These are phyloP conservation scores for Lathyrus oleraceus DNA, from an alignment of 306 rosid genomes.

Conservation along the genomic window DNA sequence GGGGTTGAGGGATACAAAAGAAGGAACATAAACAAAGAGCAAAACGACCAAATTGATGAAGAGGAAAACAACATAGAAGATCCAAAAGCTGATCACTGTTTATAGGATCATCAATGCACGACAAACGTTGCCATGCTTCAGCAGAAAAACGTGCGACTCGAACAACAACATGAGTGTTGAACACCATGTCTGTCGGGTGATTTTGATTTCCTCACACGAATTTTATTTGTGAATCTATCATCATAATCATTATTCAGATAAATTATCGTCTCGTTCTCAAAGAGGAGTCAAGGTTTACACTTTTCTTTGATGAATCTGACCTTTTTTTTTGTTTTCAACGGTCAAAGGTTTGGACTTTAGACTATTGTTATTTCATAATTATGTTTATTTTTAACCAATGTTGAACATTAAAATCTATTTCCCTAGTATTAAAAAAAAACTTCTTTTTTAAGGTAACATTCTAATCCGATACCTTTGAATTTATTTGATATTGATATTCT, in stretches of 20 bases:
- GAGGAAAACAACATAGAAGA: constrained; percentile 65
- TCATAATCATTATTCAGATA: background rate
- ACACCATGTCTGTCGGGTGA: constrained; percentile 52
- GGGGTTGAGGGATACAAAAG: constrained; percentile 63
- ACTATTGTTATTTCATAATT: too few relatives aligned
- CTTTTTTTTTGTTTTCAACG: background rate
- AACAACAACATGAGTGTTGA: constrained; percentile 56
- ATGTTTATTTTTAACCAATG: too few relatives aligned
- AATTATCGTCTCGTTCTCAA: background rate
- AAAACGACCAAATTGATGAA: constrained; percentile 70
- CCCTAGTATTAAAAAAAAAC: too few relatives aligned
- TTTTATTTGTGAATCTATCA: background rate
- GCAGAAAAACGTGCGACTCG: constrained; percentile 73
- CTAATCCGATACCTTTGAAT: too few relatives aligned
- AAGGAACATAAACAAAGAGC: constrained; percentile 72
- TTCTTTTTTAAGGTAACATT: too few relatives aligned
- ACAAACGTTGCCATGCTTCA: constrained; percentile 59
- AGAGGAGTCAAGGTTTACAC: background rate
- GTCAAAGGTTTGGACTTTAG: background rate
- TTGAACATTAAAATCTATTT: too few relatives aligned
- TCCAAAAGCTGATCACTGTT: constrained; percentile 57
- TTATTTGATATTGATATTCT: too few relatives aligned
- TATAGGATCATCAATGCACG: constrained; percentile 61
- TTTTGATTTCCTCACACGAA: background rate
- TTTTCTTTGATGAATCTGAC: background rate